Evolutionary conservation across 1,139 yeast species (phyloP).

Genomic region (Debaryomycetaceae sp.): DNA sequence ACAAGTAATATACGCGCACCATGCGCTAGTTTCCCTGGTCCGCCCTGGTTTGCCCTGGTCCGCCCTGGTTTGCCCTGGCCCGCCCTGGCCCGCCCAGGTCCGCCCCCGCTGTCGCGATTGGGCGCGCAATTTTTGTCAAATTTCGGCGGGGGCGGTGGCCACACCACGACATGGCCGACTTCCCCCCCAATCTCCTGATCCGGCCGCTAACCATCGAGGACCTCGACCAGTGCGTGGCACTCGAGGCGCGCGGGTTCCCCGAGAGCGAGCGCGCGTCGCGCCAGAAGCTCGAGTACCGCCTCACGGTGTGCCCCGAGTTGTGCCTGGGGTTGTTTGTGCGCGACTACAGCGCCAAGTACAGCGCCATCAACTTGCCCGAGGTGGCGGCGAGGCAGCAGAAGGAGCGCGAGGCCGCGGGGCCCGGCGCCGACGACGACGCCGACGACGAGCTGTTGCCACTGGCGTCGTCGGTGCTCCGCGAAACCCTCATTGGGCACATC

Average conservation of each 20-base stretch:
- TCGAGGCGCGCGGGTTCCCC: slow-evolving; percentile 68
- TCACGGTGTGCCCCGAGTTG: slow-evolving; percentile 82
- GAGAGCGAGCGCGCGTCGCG: slow-evolving; percentile 60
- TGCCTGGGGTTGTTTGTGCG: slow-evolving; percentile 84
- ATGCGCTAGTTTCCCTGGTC: slow-evolving; percentile 4
- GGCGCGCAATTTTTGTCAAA: too few relatives aligned
- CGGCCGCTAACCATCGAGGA: slow-evolving; percentile 79
- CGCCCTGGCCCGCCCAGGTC: too few relatives aligned
- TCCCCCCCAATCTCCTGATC: slow-evolving; percentile 64
- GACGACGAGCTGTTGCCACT: slow-evolving; percentile 41
- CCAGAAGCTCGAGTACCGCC: slow-evolving; percentile 64
- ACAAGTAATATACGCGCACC: background rate
- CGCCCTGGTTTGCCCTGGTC: background rate
- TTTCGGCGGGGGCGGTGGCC: too few relatives aligned
- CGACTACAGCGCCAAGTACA: slow-evolving; percentile 47
- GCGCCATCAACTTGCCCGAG: slow-evolving; percentile 42
- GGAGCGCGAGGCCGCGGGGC: slow-evolving; percentile 18
- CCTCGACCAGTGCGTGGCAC: slow-evolving; percentile 50
- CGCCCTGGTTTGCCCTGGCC: background rate
- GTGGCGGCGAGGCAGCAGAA: slow-evolving; percentile 34
- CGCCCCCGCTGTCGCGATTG: too few relatives aligned
- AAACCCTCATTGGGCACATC: slow-evolving; percentile 77
- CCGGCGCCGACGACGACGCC: slow-evolving; percentile 19
- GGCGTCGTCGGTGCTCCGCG: slow-evolving; percentile 51
- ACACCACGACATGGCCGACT: slow-evolving; percentile 25